Conservation (phyloP, 2,329 filamentous ascomycete species). For the Lomentospora prolificans region DNA sequence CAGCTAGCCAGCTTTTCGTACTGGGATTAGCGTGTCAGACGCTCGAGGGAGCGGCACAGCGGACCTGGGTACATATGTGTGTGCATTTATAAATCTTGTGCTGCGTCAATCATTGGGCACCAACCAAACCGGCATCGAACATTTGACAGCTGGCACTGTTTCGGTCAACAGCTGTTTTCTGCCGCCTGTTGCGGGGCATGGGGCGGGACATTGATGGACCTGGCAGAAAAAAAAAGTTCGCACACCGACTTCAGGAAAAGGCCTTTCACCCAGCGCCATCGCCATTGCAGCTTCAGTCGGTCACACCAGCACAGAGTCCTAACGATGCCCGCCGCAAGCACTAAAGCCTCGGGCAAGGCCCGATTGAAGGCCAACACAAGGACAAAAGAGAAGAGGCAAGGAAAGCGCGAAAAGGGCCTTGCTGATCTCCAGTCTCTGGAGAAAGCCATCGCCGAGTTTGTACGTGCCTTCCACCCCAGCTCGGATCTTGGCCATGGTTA, state of each 20-base stretch:
- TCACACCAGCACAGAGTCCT: too few relatives aligned
- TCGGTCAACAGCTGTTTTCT: too few relatives aligned
- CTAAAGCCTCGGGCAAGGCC: background rate
- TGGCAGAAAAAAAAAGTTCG: conserved; percentile 9
- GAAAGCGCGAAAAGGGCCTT: conserved; percentile 27
- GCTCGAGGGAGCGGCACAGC: too few relatives aligned
- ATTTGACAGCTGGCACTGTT: too few relatives aligned
- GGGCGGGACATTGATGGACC: too few relatives aligned
- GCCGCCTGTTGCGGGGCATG: too few relatives aligned
- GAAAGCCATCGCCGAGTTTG: conserved; percentile 29
- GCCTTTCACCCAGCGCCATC: background rate
- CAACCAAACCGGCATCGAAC: too few relatives aligned
- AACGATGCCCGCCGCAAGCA: conserved; percentile 3
- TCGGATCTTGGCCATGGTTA: background rate
- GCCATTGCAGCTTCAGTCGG: background rate
- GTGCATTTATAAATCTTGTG: too few relatives aligned
- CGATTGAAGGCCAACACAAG: background rate
- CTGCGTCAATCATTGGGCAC: too few relatives aligned
- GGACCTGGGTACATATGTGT: too few relatives aligned
- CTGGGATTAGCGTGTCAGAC: too few relatives aligned
- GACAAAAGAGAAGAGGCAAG: conserved; percentile 9
- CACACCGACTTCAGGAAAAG: conserved; percentile 2
- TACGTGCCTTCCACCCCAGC: conserved; percentile 15
- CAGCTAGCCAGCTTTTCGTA: too few relatives aligned
- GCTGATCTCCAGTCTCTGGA: conserved; percentile 29